Percentiles rank a stretch among this genome's conserved stretches.
phyloP scores from a whole-genome alignment of 495 filamentous ascomycete species.

The Ramalina peruviana region DNA sequence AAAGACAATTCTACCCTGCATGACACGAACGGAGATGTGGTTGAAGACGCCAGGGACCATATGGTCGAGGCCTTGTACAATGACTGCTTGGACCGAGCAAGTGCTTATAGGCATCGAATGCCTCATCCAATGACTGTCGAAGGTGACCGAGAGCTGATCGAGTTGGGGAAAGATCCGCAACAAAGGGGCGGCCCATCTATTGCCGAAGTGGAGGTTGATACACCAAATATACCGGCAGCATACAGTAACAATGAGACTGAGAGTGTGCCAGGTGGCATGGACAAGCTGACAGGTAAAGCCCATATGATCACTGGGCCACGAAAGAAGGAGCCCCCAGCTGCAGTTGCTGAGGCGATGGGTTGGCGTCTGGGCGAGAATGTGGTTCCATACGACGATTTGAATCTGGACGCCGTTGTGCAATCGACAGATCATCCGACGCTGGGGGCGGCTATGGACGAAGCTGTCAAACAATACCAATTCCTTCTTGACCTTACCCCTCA shows the following conservation, averaged over 20 bases:
- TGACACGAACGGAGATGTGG: conserved; percentile 69
- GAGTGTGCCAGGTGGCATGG: conserved; percentile 42
- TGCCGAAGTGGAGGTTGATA: conserved; percentile 29
- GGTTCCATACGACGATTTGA: conserved; percentile 49
- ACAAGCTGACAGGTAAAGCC: conserved; percentile 44
- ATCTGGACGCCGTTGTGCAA: conserved; percentile 52
- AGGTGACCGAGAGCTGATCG: conserved; percentile 73
- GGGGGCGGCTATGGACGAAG: conserved; percentile 79
- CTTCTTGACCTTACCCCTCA: conserved; percentile 71
- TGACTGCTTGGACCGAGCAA: conserved; percentile 81
- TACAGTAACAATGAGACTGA: conserved; percentile 24
- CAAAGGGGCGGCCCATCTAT: conserved; percentile 42
- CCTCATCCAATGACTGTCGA: conserved; percentile 56
- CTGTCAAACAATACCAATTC: conserved; percentile 70
- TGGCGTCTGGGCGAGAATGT: conserved; percentile 61
- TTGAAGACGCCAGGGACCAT: conserved; percentile 65
- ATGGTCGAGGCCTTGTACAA: conserved; percentile 85
- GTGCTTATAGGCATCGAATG: conserved; percentile 69
- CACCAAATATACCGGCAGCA: conserved; percentile 18
- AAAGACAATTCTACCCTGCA: conserved; percentile 81
- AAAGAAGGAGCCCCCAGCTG: conserved; percentile 45
- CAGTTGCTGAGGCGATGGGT: conserved; percentile 62
- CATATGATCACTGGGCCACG: conserved; percentile 43
- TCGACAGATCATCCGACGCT: conserved; percentile 54
- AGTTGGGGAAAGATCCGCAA: conserved; percentile 66